Conservation (phyloP, 768 basidiomycete genomes). For the Lactarius indigo region DNA sequence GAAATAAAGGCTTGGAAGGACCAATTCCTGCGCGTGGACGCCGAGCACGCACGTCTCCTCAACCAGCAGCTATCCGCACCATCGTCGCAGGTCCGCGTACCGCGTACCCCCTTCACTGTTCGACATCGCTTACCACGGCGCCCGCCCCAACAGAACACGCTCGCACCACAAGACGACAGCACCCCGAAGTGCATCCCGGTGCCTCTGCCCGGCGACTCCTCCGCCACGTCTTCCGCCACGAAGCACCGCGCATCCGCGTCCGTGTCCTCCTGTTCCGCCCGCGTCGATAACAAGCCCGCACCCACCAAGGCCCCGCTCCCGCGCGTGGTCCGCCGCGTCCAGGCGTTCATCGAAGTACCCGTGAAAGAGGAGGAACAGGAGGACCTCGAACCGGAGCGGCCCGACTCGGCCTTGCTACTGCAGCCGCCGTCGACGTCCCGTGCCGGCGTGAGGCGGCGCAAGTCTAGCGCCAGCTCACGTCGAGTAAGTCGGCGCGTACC, state of each 20-base stretch:
- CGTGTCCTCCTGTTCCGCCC: constrained; percentile 17
- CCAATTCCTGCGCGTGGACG: constrained; percentile 70
- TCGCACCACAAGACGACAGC: constrained; percentile 22
- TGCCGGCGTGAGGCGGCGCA: constrained; percentile 32
- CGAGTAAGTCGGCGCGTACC: constrained; percentile 18
- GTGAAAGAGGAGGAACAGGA: constrained; percentile 63
- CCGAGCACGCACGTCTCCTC: constrained; percentile 57
- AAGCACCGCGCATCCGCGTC: constrained; percentile 26
- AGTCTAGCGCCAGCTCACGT: constrained; percentile 25
- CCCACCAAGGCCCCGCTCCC: constrained; percentile 26
- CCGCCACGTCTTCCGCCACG: constrained; percentile 24
- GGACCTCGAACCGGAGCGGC: constrained; percentile 32
- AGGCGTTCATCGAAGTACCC: constrained; percentile 52
- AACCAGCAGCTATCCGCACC: constrained; percentile 43
- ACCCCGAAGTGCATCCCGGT: constrained; percentile 23
- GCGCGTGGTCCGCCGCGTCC: constrained; percentile 58
- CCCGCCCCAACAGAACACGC: constrained; percentile 20
- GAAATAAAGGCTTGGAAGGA: constrained; percentile 74
- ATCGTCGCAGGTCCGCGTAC: constrained; percentile 12
- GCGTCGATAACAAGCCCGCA: constrained; percentile 13
- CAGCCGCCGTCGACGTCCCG: not conserved
- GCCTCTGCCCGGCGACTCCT: constrained; percentile 18
- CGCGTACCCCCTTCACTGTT: not conserved
- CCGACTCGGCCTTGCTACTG: not conserved
- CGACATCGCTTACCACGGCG: constrained; percentile 1